Evolutionary conservation across 2,329 filamentous ascomycete species (phyloP), one percentile per base, ranked within the genome.

Genomic region (Fusarium protoensiforme): DNA sequence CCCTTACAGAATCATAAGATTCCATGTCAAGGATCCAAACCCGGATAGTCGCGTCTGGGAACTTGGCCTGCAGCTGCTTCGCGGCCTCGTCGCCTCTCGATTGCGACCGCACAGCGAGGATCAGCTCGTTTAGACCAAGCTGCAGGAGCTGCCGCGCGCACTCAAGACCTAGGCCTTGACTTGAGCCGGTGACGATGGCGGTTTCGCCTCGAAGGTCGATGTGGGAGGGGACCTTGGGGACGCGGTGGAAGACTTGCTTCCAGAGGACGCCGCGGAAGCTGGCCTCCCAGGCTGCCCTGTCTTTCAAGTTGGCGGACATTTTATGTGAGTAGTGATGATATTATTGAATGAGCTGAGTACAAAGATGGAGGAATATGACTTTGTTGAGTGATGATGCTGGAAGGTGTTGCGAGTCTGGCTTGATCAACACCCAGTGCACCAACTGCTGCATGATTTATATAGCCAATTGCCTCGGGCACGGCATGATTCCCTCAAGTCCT

Each of bases 151-250:
- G 84, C 1, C 79, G 75, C 7, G 81, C 80, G 2, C 80, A 76
- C 75, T 86, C 85, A 7, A 86, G 77, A 2, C 86, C 86, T 0
- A 87, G 77, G 0, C 86, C 86, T 8, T 71, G 78, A 65, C 85
- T 87, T 35, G 81, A 76, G 2, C 86, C 86, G 0, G 86, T 87
- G 13, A 87, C 78, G 31, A 87, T 82, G 35, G 83, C 83, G 3
- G 80, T 80, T 70, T 85, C 77, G 20, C 79, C 80, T 0, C 74
- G 68, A 61, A 84, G 75, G 31, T 71, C 64, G 64, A 57, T 48
- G 68, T 67, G 11, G 6, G 59, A 46, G 20, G 71, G 68, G 38
- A 71, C 71, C 9, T 54, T 38, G 39, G 69, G 69, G 4, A 72
- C 69, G 35, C 51, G 39, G 64, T 69, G 53, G 36, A 65, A 63